Percentiles rank a stretch among this genome's conserved stretches.
Conservation (phyloP, 768 basidiomycete genomes). For the Russula sp. region DNA sequence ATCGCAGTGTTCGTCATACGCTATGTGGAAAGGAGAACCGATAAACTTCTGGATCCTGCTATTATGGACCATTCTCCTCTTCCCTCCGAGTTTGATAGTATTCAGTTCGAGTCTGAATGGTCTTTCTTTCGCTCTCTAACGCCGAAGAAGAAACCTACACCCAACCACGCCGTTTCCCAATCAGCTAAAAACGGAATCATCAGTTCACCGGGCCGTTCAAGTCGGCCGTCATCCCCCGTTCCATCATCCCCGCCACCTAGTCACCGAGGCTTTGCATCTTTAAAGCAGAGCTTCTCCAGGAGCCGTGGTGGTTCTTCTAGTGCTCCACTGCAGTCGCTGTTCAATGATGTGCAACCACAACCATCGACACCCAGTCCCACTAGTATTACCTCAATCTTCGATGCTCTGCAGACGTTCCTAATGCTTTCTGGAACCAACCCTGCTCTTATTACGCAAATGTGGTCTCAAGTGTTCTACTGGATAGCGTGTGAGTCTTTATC, state of each 20-base stretch:
- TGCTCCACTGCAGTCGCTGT: conserved; percentile 43
- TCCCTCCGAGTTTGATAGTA: conserved; percentile 68
- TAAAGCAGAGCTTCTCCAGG: conserved; percentile 56
- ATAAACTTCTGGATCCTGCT: conserved; percentile 73
- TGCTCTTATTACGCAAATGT: conserved; percentile 77
- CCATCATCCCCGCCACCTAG: conserved; percentile 25
- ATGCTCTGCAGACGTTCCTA: conserved; percentile 77
- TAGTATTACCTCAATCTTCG: conserved; percentile 72
- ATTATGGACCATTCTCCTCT: conserved; percentile 77
- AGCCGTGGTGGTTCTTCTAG: conserved; percentile 39
- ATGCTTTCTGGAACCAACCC: conserved; percentile 88
- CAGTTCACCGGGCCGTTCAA: conserved; percentile 42
- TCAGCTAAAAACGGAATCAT: conserved; percentile 32
- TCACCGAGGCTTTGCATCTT: conserved; percentile 49
- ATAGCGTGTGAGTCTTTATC: conserved; percentile 69
- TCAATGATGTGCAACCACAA: conserved; percentile 38
- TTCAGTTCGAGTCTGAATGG: conserved; percentile 98
- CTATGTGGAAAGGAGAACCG: conserved; percentile 82
- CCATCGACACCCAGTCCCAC: conserved; percentile 34
- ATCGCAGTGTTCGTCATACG: conserved; percentile 87
- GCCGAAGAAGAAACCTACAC: conserved; percentile 47
- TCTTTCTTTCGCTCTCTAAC: conserved; percentile 72
- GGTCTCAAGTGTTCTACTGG: conserved; percentile 99
- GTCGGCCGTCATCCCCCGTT: conserved; percentile 41
- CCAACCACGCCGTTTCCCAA: conserved; percentile 28